Percentiles rank a stretch among this genome's conserved stretches.
phyloP scores from a whole-genome alignment of 2,329 filamentous ascomycete genomes.

The Emergomyces africanus region DNA sequence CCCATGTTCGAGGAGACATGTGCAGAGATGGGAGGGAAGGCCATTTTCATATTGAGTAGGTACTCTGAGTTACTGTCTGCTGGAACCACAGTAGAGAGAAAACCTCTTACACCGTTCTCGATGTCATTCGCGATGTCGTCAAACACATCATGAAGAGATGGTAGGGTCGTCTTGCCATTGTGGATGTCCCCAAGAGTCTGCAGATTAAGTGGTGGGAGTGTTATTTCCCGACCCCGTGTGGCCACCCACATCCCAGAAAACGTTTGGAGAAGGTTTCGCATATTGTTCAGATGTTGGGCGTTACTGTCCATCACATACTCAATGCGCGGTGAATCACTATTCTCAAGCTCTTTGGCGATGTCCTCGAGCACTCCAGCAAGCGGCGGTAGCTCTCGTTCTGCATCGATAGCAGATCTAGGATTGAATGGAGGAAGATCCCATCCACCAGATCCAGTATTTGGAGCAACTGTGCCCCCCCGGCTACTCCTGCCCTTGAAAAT shows the following conservation, averaged over 20 bases:
- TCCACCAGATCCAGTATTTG: not conserved
- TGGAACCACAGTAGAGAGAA: not conserved
- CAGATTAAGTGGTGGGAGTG: not conserved
- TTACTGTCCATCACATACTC: not conserved
- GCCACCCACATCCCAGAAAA: not conserved
- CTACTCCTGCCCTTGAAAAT: not conserved
- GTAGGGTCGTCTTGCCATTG: not conserved
- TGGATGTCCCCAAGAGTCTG: not conserved
- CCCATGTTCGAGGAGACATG: not conserved
- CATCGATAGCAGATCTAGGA: not conserved
- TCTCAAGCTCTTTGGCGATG: not conserved
- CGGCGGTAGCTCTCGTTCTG: not conserved
- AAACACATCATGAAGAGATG: not conserved
- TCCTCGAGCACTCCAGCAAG: not conserved
- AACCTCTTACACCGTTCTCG: not conserved
- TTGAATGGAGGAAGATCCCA: not conserved
- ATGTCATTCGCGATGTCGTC: not conserved
- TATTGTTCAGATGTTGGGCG: not conserved
- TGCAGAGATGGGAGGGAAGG: not conserved
- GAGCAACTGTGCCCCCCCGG: not conserved
- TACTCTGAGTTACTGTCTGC: not conserved
- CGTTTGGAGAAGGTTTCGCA: not conserved
- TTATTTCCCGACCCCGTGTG: not conserved
- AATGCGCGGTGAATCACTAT: not conserved
- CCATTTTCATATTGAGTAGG: not conserved